Conservation (phyloP, 208 protist genomes). For the Giardia duodenalis region DNA sequence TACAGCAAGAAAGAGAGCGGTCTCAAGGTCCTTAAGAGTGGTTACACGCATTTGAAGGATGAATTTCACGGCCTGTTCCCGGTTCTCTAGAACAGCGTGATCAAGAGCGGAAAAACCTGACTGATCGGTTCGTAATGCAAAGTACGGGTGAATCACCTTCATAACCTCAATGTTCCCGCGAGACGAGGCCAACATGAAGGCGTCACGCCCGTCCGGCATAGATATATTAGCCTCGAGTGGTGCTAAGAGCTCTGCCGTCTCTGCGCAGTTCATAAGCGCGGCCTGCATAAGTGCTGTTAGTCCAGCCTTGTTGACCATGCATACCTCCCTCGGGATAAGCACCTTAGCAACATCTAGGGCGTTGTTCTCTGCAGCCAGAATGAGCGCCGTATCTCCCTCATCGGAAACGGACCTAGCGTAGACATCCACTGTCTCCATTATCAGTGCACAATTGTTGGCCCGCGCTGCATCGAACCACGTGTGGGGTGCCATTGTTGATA, state of each 20-base stretch:
- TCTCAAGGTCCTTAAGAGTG: background rate
- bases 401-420: background rate
- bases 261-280: background rate
- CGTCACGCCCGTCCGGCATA: background rate
- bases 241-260: background rate
- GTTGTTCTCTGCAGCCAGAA: background rate
- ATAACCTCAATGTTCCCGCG: background rate
- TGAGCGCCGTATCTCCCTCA: background rate
- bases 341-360: background rate
- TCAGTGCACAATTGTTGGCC: background rate
- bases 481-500: background rate
- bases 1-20: background rate
- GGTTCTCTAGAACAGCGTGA: background rate
- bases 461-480: background rate
- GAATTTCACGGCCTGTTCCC: background rate
- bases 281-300: background rate
- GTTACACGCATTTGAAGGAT: background rate
- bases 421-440: background rate
- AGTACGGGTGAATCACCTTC: background rate
- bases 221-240: background rate
- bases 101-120: background rate
- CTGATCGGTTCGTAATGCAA: background rate
- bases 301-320: background rate
- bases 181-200: background rate
- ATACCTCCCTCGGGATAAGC: background rate